Base-by-base conservation (phyloP, 2,329 filamentous ascomycete genomes). In the Ilyonectria mors-panacis region DNA sequence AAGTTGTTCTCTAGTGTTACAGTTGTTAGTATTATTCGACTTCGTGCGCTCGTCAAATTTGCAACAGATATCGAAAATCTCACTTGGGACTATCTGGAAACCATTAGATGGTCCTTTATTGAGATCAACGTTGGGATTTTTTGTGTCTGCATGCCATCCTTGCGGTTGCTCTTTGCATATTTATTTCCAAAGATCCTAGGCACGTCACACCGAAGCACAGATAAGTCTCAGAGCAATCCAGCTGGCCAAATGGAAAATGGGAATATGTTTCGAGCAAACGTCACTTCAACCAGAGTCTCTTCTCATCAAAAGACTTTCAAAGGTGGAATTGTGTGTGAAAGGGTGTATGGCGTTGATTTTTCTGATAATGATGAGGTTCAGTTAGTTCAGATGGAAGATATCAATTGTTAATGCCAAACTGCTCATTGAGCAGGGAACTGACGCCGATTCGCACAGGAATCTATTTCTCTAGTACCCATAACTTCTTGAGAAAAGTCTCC, bases 401-500 rank as follows among this genome's bases (percentile, higher is more conserved):
- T 76, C 8, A 69, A 75, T 39, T 39, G 35, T 37, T 37, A 37
- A 13, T 9, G 21, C 21, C 21, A 23, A 23, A 4, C 21, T 23
- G 21, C 21, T 23, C 21, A 23, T 23, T 23, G 21, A 23, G 21
- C 2, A 23, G 21, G 21, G 21, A 23, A 4, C 21, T 23, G 21
- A 23, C 21, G 4, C 21, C 21, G 4, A 26, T 26, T 5, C 26
- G 4, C 26, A 26, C 26, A 26, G n/a, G n/a, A n/a, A 26, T 26
- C 23, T 26, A 26, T 26, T 26, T 6, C 26, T 6, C 26, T 26
- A 6, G n/a, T 10, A 2, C 39, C 62, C 65, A 66, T 61, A 4
- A 70, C 66, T 82, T 75, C 6, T 45, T 72, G 12, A 86, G 66
- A 67, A 85, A 85, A 10, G 82, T 80, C 60, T 85, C 82, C 1